These are phyloP conservation scores for Botrytis deweyae DNA, from an alignment of 2,329 filamentous ascomycete species.

Conservation along the genomic window DNA sequence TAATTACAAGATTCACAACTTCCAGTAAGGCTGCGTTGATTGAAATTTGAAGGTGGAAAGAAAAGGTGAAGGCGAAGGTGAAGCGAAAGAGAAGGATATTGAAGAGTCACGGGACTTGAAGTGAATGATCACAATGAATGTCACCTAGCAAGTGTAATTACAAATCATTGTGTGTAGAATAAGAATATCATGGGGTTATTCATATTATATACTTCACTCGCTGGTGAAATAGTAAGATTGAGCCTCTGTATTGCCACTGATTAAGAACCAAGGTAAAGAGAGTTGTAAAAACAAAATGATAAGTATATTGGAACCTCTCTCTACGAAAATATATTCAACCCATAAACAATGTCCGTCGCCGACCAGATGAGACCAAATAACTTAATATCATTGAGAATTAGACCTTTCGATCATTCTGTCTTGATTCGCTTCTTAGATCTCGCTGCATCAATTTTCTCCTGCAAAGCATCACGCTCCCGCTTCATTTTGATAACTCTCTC, in stretches of 20 bases:
- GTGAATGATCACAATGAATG: background rate
- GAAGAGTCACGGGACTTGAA: background rate
- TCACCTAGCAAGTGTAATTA: background rate
- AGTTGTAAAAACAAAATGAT: background rate
- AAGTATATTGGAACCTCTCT: background rate
- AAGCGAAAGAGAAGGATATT: too few species aligned
- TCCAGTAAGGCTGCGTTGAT: too few species aligned
- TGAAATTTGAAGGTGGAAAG: too few species aligned
- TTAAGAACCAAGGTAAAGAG: background rate
- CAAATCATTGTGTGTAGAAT: background rate
- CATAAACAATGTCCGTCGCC: background rate
- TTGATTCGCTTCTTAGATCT: background rate
- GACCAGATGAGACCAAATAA: background rate
- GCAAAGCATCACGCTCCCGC: background rate
- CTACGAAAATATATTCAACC: too few species aligned
- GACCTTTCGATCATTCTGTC: background rate
- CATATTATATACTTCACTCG: background rate
- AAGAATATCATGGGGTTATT: background rate
- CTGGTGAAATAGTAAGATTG: too few species aligned
- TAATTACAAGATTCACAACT: too few species aligned
- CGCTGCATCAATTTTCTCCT: background rate
- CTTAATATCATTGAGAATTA: background rate
- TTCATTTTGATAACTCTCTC: conserved; percentile 19
- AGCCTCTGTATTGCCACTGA: too few species aligned
- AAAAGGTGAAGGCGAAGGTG: too few species aligned